These are phyloP conservation scores for Citrullus amarus DNA, from an alignment of 306 rosid genomes.

Conservation along the genomic window DNA sequence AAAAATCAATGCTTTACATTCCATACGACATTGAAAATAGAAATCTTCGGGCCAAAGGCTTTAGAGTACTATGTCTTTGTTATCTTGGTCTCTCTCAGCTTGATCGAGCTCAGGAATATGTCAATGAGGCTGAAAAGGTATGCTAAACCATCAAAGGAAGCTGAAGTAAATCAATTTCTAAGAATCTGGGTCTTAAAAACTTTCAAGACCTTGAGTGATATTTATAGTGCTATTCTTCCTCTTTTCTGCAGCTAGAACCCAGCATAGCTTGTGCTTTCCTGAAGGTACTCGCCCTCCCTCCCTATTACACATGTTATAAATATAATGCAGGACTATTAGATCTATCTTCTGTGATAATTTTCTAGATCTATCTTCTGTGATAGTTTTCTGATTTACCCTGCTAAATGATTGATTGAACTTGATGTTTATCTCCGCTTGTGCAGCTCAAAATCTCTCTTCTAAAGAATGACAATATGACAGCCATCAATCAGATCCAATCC, in stretches of 20 bases:
- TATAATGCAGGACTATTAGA: not conserved
- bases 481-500: conserved; percentile 67
- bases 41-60: conserved; percentile 75
- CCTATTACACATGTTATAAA: not conserved
- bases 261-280: conserved; percentile 71
- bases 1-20: conserved; percentile 87
- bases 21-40: conserved; percentile 59
- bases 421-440: conserved; percentile 16
- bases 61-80: conserved; percentile 85
- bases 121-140: conserved; percentile 90
- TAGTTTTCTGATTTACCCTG: not conserved
- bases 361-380: not conserved
- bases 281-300: conserved; percentile 39
- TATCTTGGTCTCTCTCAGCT: conserved; percentile 69
- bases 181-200: not conserved
- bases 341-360: not conserved
- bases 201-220: not conserved
- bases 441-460: conserved; percentile 91
- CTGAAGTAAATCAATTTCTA: not conserved
- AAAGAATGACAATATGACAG: conserved; percentile 54
- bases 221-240: conserved; percentile 1
- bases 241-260: conserved; percentile 76
- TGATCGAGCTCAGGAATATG: conserved; percentile 86
- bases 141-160: conserved; percentile 1
- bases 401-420: not conserved